Evolutionary conservation across 805 yeast genomes (phyloP), one percentile per base, ranked within the genome.

Genomic region (Schwanniomyces yamadae): DNA sequence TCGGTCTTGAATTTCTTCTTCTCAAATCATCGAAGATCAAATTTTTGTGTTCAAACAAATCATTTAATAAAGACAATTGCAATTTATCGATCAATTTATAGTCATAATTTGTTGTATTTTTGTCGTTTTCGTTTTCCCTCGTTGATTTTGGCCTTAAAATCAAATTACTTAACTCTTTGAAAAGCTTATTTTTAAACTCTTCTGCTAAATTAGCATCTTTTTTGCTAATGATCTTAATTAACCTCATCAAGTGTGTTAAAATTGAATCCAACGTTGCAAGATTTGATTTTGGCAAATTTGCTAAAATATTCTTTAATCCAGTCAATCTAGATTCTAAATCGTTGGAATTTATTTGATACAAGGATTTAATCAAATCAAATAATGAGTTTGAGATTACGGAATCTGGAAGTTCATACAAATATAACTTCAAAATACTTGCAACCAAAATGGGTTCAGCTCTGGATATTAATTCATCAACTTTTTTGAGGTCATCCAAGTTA

Each of bases 221-320:
- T 45, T 54, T 68, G 53, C 72, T 76, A 59, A 54, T 69, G 51
- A 54, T 66, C 36, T 55, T 61, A 19, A 82, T 73, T 38, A 87
- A 61, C 31, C 95, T 69, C 34, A 73, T 71, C 54, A 87, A 75
- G 57, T 87, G 95, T 2, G 88, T 79, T 24, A 82, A 73, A n/a
- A 87, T 59, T 1, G 90, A 89, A 55, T 84, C 90, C 36, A 87
- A 69, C 0, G 95, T 84, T 1, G 95, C 91, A 28, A 86, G 66
- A 49, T 82, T 84, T 29, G 83, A 71, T 34, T 81, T 77, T 14
- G 88, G 80, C 36, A 87, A 67, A 39, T 84, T 84, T 3, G 76
- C 69, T 39, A 87, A 65, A 0, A 83, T 77, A 41, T 80, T 82
- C 24, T 77, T 82, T 33, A 86, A 59, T 0, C 89, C 88, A 31